Evolutionary conservation across 2,329 filamentous ascomycete species (phyloP).

Genomic region (Neofusicoccum ribis): DNA sequence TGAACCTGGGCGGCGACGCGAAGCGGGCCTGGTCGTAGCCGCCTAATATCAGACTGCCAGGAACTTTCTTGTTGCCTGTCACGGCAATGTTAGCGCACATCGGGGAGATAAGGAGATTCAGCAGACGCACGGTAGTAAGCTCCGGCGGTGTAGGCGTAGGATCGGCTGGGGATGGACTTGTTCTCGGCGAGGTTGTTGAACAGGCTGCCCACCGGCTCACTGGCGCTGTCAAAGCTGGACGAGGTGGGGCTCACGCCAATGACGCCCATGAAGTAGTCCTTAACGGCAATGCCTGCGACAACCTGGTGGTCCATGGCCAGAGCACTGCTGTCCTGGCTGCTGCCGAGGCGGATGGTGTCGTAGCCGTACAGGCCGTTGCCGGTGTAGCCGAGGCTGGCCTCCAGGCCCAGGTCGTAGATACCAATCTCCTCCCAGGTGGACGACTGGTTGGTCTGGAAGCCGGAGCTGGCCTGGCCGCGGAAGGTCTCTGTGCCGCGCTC

Average conservation of each 20-base stretch:
- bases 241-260: conserved; percentile 22
- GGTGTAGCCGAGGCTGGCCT: conserved; percentile 31
- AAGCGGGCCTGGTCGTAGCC: conserved; percentile 46
- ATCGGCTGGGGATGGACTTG: conserved; percentile 37
- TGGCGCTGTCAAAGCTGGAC: conserved; percentile 34
- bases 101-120: not conserved
- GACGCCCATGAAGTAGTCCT: conserved; percentile 30
- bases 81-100: not conserved
- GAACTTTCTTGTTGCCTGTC: conserved; percentile 29
- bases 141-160: conserved; percentile 39
- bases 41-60: conserved; percentile 41
- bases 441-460: conserved; percentile 34
- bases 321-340: conserved; percentile 25
- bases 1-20: conserved; percentile 27
- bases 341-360: conserved; percentile 34
- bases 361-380: conserved; percentile 34
- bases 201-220: conserved; percentile 29
- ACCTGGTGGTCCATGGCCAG: conserved; percentile 32
- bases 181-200: conserved; percentile 32
- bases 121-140: conserved; percentile 32
- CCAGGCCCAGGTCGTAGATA: conserved; percentile 35
- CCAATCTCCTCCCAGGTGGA: conserved; percentile 37
- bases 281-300: conserved; percentile 32
- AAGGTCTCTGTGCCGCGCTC: conserved; percentile 34
- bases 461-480: conserved; percentile 31